These are phyloP conservation scores for Alisma plantagoaquatica DNA, from an alignment of 106 monocot species.

Conservation along the genomic window DNA sequence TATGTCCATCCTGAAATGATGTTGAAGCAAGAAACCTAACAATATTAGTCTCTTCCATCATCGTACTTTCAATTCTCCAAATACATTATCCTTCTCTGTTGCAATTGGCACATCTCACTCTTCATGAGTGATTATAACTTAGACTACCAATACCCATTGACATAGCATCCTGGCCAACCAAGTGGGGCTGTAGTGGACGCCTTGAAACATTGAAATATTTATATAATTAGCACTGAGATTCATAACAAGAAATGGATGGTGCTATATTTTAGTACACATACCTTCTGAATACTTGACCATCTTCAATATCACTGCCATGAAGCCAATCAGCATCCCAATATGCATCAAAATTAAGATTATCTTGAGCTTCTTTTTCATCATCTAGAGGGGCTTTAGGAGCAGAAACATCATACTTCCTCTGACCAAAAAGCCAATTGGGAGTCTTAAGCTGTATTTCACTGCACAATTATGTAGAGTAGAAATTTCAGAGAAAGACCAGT, in stretches of 20 bases:
- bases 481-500: neutral
- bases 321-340: constrained; percentile 43
- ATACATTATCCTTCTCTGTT: too few relatives aligned
- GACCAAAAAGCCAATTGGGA: constrained; percentile 98
- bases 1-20: too few relatives aligned
- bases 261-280: constrained; percentile 1
- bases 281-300: constrained; percentile 44
- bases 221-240: neutral
- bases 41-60: too few relatives aligned
- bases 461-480: constrained; percentile 10
- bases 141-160: neutral
- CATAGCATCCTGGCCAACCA: neutral
- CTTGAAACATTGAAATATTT: too few relatives aligned
- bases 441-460: constrained; percentile 96
- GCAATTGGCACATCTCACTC: too few relatives aligned
- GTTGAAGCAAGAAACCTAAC: too few relatives aligned
- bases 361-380: constrained; percentile 24
- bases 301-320: constrained; percentile 37
- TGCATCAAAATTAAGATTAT: constrained; percentile 16
- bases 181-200: too few relatives aligned
- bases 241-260: neutral
- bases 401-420: constrained; percentile 60
- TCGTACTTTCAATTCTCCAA: too few relatives aligned
- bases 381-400: constrained; percentile 16
- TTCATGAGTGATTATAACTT: too few relatives aligned